Evolutionary conservation across 2,329 filamentous ascomycete genomes (phyloP).

Genomic region (Drechmeria coniospora): DNA sequence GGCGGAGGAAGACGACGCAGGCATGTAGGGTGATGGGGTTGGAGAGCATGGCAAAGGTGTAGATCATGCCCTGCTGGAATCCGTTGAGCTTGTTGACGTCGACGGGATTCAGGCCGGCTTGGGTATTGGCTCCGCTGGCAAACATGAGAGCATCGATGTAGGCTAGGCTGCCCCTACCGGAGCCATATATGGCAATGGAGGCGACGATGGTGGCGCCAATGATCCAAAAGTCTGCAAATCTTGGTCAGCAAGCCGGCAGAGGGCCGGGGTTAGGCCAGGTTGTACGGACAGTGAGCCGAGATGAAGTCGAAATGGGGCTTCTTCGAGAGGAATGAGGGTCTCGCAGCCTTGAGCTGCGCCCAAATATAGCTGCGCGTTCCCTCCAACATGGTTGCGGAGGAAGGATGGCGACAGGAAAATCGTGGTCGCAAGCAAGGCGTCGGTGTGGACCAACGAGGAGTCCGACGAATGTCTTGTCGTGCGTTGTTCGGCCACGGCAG

Average conservation of each 20-base stretch:
- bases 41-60: slow-evolving; percentile 53
- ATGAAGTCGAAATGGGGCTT: slow-evolving; percentile 69
- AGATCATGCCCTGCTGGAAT: slow-evolving; percentile 61
- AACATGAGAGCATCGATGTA: slow-evolving; percentile 90
- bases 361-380: slow-evolving; percentile 17
- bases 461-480: background rate
- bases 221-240: slow-evolving; percentile 57
- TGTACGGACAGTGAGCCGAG: slow-evolving; percentile 54
- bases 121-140: slow-evolving; percentile 70
- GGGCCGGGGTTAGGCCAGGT: background rate
- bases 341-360: slow-evolving; percentile 31
- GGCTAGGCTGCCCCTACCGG: slow-evolving; percentile 37
- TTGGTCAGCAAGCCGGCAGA: slow-evolving; percentile 7
- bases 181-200: slow-evolving; percentile 61
- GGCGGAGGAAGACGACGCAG: slow-evolving; percentile 75
- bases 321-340: slow-evolving; percentile 41
- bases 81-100: slow-evolving; percentile 52
- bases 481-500: too few relatives aligned
- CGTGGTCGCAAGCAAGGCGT: too few relatives aligned
- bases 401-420: background rate
- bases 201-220: slow-evolving; percentile 55
- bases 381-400: slow-evolving; percentile 15
- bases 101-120: slow-evolving; percentile 80
- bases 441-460: background rate
- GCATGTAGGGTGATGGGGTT: slow-evolving; percentile 78